Percentiles rank a stretch among this genome's conserved stretches.
Conservation (phyloP, 257 asterid genomes). For the Catharanthus roseus region DNA sequence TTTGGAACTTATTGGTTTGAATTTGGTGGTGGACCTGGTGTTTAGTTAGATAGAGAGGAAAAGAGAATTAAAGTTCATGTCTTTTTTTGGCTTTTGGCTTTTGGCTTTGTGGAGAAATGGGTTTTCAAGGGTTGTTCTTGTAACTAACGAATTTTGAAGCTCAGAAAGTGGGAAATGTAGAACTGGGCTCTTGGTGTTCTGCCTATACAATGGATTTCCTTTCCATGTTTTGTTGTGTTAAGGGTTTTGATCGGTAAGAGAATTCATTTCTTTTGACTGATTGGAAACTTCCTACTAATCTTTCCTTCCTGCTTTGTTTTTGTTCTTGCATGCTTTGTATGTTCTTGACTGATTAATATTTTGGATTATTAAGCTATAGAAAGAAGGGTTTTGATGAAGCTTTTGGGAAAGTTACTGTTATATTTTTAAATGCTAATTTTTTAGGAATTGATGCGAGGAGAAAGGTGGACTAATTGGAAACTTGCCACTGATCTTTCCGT, state of each 20-base stretch:
- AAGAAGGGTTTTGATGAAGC: background rate
- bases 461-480: no score
- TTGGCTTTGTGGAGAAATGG: slow-evolving; percentile 11
- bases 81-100: slow-evolving; percentile 4
- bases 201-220: slow-evolving; percentile 36
- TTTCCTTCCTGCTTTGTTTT: slow-evolving; percentile 1
- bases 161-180: slow-evolving; percentile 12
- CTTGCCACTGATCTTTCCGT: slow-evolving; percentile 10
- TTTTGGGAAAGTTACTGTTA: background rate
- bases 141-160: slow-evolving; percentile 10
- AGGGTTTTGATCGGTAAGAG: slow-evolving; percentile 69
- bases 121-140: slow-evolving; percentile 9
- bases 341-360: background rate
- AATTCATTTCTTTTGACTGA: slow-evolving; percentile 14
- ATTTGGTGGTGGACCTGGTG: background rate
- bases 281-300: slow-evolving; percentile 14
- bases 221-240: slow-evolving; percentile 51
- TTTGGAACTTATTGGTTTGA: slow-evolving; percentile 3
- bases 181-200: slow-evolving; percentile 17
- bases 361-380: background rate
- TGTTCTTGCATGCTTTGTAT: background rate
- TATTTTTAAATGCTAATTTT: slow-evolving; percentile 2
- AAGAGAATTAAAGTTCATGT: background rate
- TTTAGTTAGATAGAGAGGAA: background rate
- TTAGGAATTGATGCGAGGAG: background rate